Evolutionary conservation across 1,139 yeast species (phyloP).

Genomic region (Geotrichum phurueaensis): DNA sequence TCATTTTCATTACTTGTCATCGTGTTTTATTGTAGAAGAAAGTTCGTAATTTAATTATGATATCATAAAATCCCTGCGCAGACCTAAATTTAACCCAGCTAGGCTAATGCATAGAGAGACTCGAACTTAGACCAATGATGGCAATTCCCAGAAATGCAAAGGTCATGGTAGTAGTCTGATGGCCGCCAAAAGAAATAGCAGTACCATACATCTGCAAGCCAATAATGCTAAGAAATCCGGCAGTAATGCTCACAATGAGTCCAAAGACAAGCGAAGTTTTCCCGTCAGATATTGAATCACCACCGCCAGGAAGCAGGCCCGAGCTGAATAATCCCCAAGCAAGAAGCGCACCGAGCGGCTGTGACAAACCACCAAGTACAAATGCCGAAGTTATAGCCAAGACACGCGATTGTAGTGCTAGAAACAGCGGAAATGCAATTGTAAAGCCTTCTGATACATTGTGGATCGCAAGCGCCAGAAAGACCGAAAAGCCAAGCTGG

Average conservation of each 20-base stretch:
- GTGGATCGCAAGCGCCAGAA: constrained; percentile 77
- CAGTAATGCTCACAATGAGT: constrained; percentile 59
- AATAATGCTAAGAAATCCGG: constrained; percentile 78
- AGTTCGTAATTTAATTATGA: background rate
- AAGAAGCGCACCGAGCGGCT: constrained; percentile 79
- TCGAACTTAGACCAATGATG: constrained; percentile 24
- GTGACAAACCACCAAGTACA: constrained; percentile 73
- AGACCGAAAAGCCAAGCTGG: constrained; percentile 68
- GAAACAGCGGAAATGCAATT: constrained; percentile 83
- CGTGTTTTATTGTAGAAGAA: background rate
- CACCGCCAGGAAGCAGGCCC: constrained; percentile 36
- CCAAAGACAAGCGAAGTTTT: constrained; percentile 44
- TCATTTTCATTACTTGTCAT: background rate
- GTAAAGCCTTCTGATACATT: constrained; percentile 94
- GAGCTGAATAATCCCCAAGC: constrained; percentile 56
- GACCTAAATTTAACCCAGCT: too few species aligned
- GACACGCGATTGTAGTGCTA: constrained; percentile 57
- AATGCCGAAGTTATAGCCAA: constrained; percentile 64
- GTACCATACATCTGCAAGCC: constrained; percentile 82
- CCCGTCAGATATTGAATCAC: constrained; percentile 24
- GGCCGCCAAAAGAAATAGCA: constrained; percentile 65
- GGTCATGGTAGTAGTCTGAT: constrained; percentile 27
- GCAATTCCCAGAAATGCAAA: constrained; percentile 34
- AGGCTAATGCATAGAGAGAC: background rate
- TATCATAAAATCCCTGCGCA: background rate